Percentiles rank a stretch among this genome's conserved stretches.
These are phyloP conservation scores for Aspergillus sp. DNA, from an alignment of 2,329 filamentous ascomycete genomes.

Conservation along the genomic window DNA sequence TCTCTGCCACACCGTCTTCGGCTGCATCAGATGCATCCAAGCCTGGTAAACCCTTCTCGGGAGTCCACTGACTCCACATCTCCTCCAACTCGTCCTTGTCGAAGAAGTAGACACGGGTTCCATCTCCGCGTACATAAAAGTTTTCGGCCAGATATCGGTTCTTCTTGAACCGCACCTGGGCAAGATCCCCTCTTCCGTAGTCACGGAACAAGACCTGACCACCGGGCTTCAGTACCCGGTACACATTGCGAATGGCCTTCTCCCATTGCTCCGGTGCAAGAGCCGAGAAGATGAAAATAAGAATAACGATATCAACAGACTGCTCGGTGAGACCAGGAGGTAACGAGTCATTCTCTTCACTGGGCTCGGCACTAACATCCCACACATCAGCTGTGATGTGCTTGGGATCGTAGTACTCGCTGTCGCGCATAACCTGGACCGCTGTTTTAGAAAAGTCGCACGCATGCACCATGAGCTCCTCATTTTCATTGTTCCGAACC, in stretches of 20 bases:
- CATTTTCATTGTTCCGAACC: constrained; percentile 79
- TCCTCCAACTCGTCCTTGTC: constrained; percentile 76
- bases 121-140: constrained; percentile 94
- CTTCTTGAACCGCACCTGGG: constrained; percentile 96
- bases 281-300: constrained; percentile 98
- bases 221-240: constrained; percentile 81
- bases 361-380: constrained; percentile 71
- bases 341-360: constrained; percentile 52
- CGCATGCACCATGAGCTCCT: constrained; percentile 78
- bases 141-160: constrained; percentile 92
- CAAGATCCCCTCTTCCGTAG: constrained; percentile 92
- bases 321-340: constrained; percentile 74
- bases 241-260: constrained; percentile 76
- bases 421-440: constrained; percentile 83
- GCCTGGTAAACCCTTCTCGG: constrained; percentile 32
- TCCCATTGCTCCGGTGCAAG: constrained; percentile 82
- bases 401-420: constrained; percentile 71
- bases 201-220: constrained; percentile 95
- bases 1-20: constrained; percentile 6
- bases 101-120: constrained; percentile 97
- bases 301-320: constrained; percentile 86
- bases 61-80: constrained; percentile 68
- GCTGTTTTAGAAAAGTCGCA: constrained; percentile 96
- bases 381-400: constrained; percentile 88
- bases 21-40: background rate